A percentile compares a stretch with the other conserved stretches of the same genome.
These are phyloP conservation scores for Pisolithus microcarpus DNA, from an alignment of 768 basidiomycete species.

Conservation along the genomic window DNA sequence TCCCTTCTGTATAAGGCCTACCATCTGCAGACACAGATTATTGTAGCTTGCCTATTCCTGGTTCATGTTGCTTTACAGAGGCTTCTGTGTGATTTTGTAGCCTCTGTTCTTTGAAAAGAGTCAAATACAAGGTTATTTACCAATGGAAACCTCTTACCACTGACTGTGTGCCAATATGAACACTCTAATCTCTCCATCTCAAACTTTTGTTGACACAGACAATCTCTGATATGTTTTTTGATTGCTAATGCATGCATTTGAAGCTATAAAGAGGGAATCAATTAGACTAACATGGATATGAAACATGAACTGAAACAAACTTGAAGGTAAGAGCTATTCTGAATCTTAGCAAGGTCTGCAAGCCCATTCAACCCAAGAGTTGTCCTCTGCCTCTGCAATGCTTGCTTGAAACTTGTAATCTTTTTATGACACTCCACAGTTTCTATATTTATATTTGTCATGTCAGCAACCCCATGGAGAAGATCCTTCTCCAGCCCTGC, in stretches of 20 bases:
- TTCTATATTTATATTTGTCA: background rate
- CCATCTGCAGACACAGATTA: conserved; percentile 18
- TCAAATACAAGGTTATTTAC: background rate
- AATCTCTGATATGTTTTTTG: no score
- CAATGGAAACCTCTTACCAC: no score
- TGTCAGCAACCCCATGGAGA: background rate
- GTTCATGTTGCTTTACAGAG: conserved; percentile 21
- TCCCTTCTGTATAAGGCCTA: conserved; percentile 8
- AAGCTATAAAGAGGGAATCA: no score
- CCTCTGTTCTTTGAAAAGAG: conserved; percentile 13
- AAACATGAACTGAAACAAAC: background rate
- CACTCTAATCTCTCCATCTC: no score
- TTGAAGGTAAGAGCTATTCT: conserved; percentile 9
- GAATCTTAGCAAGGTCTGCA: background rate
- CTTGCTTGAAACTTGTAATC: background rate
- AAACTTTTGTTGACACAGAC: no score
- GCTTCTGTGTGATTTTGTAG: conserved; percentile 23
- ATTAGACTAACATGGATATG: no score
- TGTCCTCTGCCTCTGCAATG: background rate
- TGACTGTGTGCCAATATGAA: no score
- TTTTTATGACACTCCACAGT: background rate
- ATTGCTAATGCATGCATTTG: no score
- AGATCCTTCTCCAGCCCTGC: conserved; percentile 3
- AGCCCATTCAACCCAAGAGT: no score
- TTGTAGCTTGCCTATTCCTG: conserved; percentile 27